Evolutionary conservation across 371 early-diverging fungal species (phyloP), one percentile per base, ranked within the genome.

Genomic region (Zopfochytrium polystomum): DNA sequence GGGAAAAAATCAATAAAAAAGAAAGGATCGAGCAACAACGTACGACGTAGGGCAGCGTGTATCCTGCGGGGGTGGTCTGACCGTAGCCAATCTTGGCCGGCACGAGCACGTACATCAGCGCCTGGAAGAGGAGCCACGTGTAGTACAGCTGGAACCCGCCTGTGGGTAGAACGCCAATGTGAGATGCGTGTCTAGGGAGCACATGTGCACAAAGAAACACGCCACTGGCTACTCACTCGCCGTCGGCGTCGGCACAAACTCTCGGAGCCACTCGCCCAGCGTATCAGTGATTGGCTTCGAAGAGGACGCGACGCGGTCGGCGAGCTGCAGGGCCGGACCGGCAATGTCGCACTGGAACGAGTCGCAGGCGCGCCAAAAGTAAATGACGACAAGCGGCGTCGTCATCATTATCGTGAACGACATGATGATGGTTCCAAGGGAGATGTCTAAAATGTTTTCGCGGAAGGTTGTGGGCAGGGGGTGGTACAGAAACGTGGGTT

Each of bases 41-140:
- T 63, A 75, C 79, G 44, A 76, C 58, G 73, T 90, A 90, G 30
- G 78, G 79, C 26, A 90, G 74, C 31, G 80, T 65, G 73, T 84
- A 75, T n/a, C 90, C 90, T 23, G 89, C 90, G n/a, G 90, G 90
- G 26, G 90, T 90, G 30, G 68, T 76, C 73, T 90, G 90, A 23
- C 90, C 90, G 63, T 82, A 81, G 23, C 89, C 90, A 34, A 87
- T 83, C 48, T 72, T 66, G 34, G 77, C 80, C 20, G 90, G 90
- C 30, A 89, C 64, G 60, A 74, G 73, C 9, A 76, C 65, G 68
- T 87, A 88, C 35, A 87, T 71, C n/a, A 75, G 57, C 42, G 76
- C 86, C 67, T 90, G 88, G 78, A 87, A 85, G 45, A 62, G n/a
- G 55, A 90, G 57, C 90, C 90, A 90, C 44, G 70, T 67, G 63